Conservation (phyloP, 2,329 filamentous ascomycete genomes). For the Claviceps citrina region DNA sequence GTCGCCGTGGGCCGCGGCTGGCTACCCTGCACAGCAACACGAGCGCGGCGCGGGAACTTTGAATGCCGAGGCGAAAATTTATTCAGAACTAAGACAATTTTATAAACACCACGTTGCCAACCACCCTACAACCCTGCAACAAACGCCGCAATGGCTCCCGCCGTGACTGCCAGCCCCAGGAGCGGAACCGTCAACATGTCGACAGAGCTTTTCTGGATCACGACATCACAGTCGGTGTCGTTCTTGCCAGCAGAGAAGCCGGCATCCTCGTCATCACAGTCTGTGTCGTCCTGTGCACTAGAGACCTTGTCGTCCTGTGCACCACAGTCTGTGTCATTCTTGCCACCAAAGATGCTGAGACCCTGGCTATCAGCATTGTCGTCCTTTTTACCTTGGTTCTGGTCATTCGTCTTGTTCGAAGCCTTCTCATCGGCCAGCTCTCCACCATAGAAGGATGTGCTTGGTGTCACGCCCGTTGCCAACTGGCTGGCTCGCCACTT, state of each 20-base stretch:
- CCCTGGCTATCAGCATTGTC: background rate
- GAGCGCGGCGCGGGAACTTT: too few relatives aligned
- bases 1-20: too few relatives aligned
- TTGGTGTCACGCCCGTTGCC: slow-evolving; percentile 15
- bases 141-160: background rate
- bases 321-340: background rate
- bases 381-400: background rate
- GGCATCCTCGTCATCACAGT: background rate
- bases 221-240: too few relatives aligned
- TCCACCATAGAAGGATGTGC: slow-evolving; percentile 15
- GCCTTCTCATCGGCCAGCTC: slow-evolving; percentile 11
- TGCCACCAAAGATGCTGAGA: too few relatives aligned
- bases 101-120: background rate
- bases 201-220: background rate
- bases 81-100: background rate
- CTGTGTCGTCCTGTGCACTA: background rate
- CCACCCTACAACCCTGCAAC: background rate
- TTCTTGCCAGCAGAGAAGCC: background rate
- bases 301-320: background rate
- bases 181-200: slow-evolving; percentile 1
- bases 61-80: background rate
- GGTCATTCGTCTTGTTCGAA: background rate
- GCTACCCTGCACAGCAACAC: too few relatives aligned
- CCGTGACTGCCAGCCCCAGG: background rate
- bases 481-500: slow-evolving; percentile 15